Conservation (phyloP, 148 eudicot genomes). For the Persicaria maculosa region DNA sequence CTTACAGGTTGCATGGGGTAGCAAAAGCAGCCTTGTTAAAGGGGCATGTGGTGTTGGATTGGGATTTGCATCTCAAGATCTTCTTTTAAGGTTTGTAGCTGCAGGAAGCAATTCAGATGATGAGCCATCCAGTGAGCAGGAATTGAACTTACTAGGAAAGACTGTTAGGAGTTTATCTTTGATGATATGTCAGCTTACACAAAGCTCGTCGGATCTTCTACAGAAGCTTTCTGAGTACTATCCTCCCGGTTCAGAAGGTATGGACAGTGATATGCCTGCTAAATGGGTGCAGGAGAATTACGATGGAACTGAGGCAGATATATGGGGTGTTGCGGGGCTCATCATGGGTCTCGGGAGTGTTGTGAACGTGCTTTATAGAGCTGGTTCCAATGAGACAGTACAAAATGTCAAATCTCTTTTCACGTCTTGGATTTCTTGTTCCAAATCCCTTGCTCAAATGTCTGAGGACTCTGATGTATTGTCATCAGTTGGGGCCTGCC, state of each 20-base stretch:
- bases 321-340: conserved; percentile 92
- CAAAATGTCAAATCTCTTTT: conserved; percentile 46
- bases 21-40: conserved; percentile 71
- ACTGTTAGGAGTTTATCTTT: conserved; percentile 45
- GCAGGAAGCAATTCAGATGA: conserved; percentile 33
- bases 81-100: conserved; percentile 43
- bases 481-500: conserved; percentile 62
- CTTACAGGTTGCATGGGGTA: conserved; percentile 59
- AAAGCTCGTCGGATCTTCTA: conserved; percentile 36
- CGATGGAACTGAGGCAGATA: conserved; percentile 58
- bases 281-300: conserved; percentile 21
- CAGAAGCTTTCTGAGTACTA: conserved; percentile 36
- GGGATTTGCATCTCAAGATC: conserved; percentile 82
- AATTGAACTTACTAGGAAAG: conserved; percentile 51
- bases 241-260: conserved; percentile 30
- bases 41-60: conserved; percentile 95
- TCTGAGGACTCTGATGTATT: conserved; percentile 21
- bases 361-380: conserved; percentile 62
- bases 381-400: conserved; percentile 65
- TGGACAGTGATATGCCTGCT: conserved; percentile 18
- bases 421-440: conserved; percentile 51
- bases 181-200: conserved; percentile 42
- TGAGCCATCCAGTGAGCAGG: conserved; percentile 36
- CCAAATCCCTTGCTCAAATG: conserved; percentile 21
- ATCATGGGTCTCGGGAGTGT: conserved; percentile 72